Evolutionary conservation across 208 protist genomes (phyloP), one percentile per base, ranked within the genome.

Genomic region (Acanthamoeba sp.): DNA sequence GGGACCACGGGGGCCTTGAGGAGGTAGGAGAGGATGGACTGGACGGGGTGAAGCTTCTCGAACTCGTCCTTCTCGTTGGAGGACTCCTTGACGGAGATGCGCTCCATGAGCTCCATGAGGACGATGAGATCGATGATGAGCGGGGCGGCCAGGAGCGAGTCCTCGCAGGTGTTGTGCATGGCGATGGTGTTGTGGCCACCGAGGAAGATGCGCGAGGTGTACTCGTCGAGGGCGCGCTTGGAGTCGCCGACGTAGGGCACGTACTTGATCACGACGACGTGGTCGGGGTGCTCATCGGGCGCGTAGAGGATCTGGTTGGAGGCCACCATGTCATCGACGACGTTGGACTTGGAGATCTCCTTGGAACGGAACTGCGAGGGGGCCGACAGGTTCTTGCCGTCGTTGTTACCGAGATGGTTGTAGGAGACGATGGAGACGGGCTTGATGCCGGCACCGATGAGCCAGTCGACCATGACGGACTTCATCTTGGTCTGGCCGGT

Each of bases 401-500:
- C 99, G 96, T 99, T 99, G 98, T 99, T 99, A 87, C 99, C 99
- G 40, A 99, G 97, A 97, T 99, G 99, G 96, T 99, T 99, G 97
- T 99, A 99, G 2, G 96, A 98, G 22, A 97, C 97, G 95, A 99
- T 99, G 34, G 98, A 97, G 20, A 93, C 91, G 29, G 97, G 96
- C 95, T 99, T 99, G 87, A 99, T 98, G 93, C 98, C 99, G 34
- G 99, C 98, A 42, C 94, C 95, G 55, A 99, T 98, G 91, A 99
- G 98, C 96, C 99, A 99, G 96, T 99, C 99, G 40, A 99, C 98
- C 71, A 99, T 95, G 3, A 99, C 99, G 38, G 98, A 99, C 97
- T 99, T 99, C 95, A 99, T 99, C 96, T 99, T 99, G n/a, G 99
- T 99, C 97, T 99, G 99, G 57, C 99, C 99, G 62, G 98, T 98